These are phyloP conservation scores for Panicum hallii DNA, from an alignment of 202 grass and related monocot genomes.

Conservation along the genomic window DNA sequence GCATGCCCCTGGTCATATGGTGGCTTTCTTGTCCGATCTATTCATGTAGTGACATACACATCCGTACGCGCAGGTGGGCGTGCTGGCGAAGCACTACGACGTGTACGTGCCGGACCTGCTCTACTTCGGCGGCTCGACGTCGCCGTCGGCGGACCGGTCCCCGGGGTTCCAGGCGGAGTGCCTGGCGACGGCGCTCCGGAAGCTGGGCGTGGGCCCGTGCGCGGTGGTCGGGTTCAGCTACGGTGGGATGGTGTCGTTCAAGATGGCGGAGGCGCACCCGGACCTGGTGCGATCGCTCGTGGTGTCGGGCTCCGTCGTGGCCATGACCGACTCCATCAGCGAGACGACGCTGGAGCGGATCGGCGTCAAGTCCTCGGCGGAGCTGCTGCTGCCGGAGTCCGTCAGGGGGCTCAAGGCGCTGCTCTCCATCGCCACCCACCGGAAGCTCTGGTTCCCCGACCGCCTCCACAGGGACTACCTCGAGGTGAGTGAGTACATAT, in stretches of 20 bases:
- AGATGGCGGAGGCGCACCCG: conserved; percentile 72
- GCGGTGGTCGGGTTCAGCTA: conserved; percentile 93
- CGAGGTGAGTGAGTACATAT: conserved; percentile 5
- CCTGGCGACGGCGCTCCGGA: conserved; percentile 49
- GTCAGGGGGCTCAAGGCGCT: conserved; percentile 89
- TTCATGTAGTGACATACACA: not conserved
- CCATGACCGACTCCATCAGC: conserved; percentile 93
- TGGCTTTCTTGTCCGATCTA: no score
- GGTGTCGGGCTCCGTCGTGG: conserved; percentile 79
- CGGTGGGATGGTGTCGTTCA: conserved; percentile 89
- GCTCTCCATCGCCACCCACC: conserved; percentile 68
- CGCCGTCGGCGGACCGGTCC: conserved; percentile 63
- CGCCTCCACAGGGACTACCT: conserved; percentile 81
- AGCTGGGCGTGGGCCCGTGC: conserved; percentile 65
- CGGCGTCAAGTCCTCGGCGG: conserved; percentile 75
- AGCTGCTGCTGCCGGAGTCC: conserved; percentile 86
- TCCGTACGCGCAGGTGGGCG: conserved; percentile 37
- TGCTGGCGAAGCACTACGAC: conserved; percentile 67
- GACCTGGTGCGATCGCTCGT: conserved; percentile 69
- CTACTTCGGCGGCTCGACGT: conserved; percentile 84
- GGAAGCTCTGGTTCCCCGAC: conserved; percentile 81
- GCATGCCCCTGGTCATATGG: no score
- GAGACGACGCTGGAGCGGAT: conserved; percentile 58
- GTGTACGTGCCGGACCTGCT: conserved; percentile 96
- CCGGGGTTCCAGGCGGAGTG: conserved; percentile 80